Evolutionary conservation across 2,329 filamentous ascomycete species (phyloP), one percentile per base, ranked within the genome.

Genomic region (Alternaria viburni): DNA sequence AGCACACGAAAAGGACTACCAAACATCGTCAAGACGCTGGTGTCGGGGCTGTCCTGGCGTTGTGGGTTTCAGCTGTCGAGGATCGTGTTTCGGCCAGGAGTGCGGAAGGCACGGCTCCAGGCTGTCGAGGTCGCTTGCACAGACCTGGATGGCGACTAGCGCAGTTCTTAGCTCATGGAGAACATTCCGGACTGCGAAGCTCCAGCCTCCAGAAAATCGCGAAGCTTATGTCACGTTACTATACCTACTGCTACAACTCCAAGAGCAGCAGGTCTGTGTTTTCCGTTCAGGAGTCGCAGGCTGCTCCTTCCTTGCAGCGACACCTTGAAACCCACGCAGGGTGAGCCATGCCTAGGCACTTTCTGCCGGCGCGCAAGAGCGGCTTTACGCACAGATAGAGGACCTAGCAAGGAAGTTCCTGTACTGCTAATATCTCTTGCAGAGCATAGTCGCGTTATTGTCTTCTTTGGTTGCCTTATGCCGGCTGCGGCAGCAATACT

Each of bases 21-120:
- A 62, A 69, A 65, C 59, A 52, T 25, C 44, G 46, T 41, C 54
- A 66, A 69, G 67, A 74, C 71, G 62, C 57, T 74, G 67, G 71
- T 73, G 70, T 66, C 64, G 68, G 69, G 66, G 52, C 47, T 54
- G 62, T 71, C 64, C 62, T 63, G 62, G 65, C 68, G 62, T 71
- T 66, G 51, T 54, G 63, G 61, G 70, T 73, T 73, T 73, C 70
- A 71, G 69, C 55, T 46, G 36, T 23, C 51, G 44, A 43, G 32
- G 57, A 32, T 63, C 63, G 59, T 56, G 69, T 70, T 73, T 73
- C 68, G 65, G 46, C 52, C 46, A 64, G 58, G 57, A 52, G 52
- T 19, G 50, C 49, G 41, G 56, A 45, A 46, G 21, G 43, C n/a
- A 45, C 43, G 54, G 36, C 54, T 61, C 44, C 8, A 41, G 36